phyloP scores from a whole-genome alignment of 768 basidiomycete genomes.

The Calocera viscosa region DNA sequence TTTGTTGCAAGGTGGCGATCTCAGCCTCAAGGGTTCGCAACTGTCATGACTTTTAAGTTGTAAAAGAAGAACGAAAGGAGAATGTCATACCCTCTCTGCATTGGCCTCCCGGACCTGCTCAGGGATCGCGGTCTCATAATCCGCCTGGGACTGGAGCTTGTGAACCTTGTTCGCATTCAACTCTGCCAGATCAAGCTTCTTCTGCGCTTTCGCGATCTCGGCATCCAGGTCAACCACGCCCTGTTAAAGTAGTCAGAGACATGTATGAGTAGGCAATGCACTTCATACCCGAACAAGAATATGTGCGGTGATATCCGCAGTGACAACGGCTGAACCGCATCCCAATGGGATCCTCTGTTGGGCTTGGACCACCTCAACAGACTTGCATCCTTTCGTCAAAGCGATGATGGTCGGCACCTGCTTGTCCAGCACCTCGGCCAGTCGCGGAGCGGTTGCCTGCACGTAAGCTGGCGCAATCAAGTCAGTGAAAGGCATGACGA shows the following conservation, averaged over 20 bases:
- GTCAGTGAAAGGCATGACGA: constrained; percentile 4
- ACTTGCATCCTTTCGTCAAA: constrained; percentile 80
- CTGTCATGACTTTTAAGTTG: constrained; percentile 31
- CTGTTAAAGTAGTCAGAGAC: constrained; percentile 31
- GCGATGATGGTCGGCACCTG: constrained; percentile 65
- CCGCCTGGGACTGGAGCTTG: constrained; percentile 57
- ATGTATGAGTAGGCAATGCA: neutral
- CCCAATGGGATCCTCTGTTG: constrained; percentile 67
- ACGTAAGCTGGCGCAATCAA: constrained; percentile 25
- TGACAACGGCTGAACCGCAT: constrained; percentile 74
- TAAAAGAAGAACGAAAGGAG: constrained; percentile 9
- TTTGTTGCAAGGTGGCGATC: constrained; percentile 54
- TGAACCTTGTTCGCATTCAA: constrained; percentile 61
- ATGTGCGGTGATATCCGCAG: constrained; percentile 59
- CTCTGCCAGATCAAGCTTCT: constrained; percentile 66
- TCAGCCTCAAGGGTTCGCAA: constrained; percentile 69
- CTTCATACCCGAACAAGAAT: constrained; percentile 68
- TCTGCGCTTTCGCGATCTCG: constrained; percentile 80
- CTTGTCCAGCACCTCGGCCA: constrained; percentile 53
- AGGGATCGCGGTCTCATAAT: constrained; percentile 72
- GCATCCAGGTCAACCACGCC: constrained; percentile 80
- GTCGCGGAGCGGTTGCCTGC: constrained; percentile 49
- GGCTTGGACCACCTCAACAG: constrained; percentile 51
- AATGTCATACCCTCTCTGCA: constrained; percentile 59
- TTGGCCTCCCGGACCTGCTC: constrained; percentile 60